Conservation (phyloP, 2,329 filamentous ascomycete species). For the Botrytis byssoidea region DNA sequence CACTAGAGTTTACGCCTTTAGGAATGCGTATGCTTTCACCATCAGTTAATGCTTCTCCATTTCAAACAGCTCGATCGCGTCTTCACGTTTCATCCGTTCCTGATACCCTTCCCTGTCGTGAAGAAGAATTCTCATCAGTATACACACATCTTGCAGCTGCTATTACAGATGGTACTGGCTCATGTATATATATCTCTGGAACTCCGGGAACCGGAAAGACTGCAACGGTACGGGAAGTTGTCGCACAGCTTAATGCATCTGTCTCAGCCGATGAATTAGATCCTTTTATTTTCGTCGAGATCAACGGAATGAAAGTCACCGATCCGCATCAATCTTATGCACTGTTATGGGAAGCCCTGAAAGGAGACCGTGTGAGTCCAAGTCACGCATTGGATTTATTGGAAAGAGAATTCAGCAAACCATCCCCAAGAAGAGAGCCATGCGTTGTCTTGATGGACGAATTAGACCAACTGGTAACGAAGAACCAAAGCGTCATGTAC, state of each 20-base stretch:
- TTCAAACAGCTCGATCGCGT: slow-evolving; percentile 82
- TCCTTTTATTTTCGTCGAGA: slow-evolving; percentile 98
- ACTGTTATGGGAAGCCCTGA: slow-evolving; percentile 91
- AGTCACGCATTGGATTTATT: slow-evolving; percentile 87
- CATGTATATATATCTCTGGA: slow-evolving; percentile 99
- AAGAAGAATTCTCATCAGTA: slow-evolving; percentile 86
- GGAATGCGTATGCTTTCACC: slow-evolving; percentile 82
- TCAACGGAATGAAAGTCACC: slow-evolving; percentile 99
- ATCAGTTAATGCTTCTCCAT: slow-evolving; percentile 75
- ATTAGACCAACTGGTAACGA: slow-evolving; percentile 93
- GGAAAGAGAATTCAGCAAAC: slow-evolving; percentile 88
- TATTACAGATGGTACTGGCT: slow-evolving; percentile 87
- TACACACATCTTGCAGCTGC: slow-evolving; percentile 93
- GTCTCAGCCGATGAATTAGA: slow-evolving; percentile 89
- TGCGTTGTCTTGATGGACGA: slow-evolving; percentile 99
- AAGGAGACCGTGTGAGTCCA: slow-evolving; percentile 88
- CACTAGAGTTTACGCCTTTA: slow-evolving; percentile 92
- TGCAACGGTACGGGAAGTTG: slow-evolving; percentile 92
- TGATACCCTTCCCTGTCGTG: slow-evolving; percentile 82
- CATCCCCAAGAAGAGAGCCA: slow-evolving; percentile 84
- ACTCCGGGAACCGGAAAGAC: slow-evolving; percentile 97
- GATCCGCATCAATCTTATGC: slow-evolving; percentile 97
- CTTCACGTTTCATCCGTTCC: slow-evolving; percentile 95
- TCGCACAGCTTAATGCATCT: slow-evolving; percentile 82
- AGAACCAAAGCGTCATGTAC: slow-evolving; percentile 99